phyloP scores from a whole-genome alignment of 1,284 basidiomycete genomes.

The Trametes sp. region DNA sequence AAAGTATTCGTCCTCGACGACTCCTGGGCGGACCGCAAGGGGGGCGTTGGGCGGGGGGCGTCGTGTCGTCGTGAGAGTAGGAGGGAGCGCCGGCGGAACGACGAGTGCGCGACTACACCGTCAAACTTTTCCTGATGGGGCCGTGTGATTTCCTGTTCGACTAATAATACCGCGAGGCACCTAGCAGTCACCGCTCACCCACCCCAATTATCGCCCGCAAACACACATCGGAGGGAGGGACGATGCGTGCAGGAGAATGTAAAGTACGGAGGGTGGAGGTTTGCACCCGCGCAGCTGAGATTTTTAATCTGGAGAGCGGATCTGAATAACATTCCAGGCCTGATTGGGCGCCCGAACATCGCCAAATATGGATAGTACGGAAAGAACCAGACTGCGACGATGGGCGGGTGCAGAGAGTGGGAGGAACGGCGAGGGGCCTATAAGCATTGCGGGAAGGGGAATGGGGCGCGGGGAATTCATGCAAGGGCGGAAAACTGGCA shows the following conservation, averaged over 20 bases:
- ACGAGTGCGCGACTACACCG: constrained; percentile 23
- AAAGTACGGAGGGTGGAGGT: not conserved
- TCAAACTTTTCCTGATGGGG: constrained; percentile 28
- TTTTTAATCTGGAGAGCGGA: constrained; percentile 1
- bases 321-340: not conserved
- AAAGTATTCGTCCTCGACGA: constrained; percentile 2
- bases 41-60: constrained; percentile 17
- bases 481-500: no score
- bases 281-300: constrained; percentile 3
- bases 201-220: not conserved
- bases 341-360: not conserved
- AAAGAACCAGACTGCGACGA: not conserved
- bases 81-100: constrained; percentile 21
- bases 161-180: constrained; percentile 11
- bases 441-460: not conserved
- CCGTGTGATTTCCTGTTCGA: constrained; percentile 24
- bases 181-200: not conserved
- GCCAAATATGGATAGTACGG: not conserved
- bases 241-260: not conserved
- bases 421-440: not conserved
- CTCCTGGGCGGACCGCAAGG: not conserved
- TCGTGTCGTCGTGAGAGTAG: constrained; percentile 33
- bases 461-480: not conserved
- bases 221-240: not conserved
- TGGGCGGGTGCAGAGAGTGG: constrained; percentile 6